Evolutionary conservation across 805 yeast genomes (phyloP), one percentile per base, ranked within the genome.

Genomic region (Kodamaea leandrae): DNA sequence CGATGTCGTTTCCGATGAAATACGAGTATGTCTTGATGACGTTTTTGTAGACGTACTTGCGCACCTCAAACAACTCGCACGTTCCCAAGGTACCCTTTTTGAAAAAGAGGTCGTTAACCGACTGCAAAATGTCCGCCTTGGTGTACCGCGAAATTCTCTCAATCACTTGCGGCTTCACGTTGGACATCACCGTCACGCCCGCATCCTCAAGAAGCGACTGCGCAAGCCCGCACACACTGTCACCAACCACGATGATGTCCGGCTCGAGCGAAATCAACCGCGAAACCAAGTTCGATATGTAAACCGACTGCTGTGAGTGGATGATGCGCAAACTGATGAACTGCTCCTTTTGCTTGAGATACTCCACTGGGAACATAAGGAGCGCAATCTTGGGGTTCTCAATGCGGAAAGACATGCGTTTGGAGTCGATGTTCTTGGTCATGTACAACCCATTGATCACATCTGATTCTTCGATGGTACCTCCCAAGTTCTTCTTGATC

Each of bases 341-440:
- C 46, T 81, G 86, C 49, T 84, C 88, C 40, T 83, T 87, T 29
- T 78, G 80, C 45, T 83, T 80, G 44, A 81, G 70, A 50, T 88
- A 93, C 55, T 90, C 98, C 18, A 93, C 65, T 0, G 97, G 96
- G 53, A 93, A 93, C 71, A 89, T 82, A 4, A 93, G 72, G 13
- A 95, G 68, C 44, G 91, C 79, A 28, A 93, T 84, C 41, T 81
- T 76, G 0, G 99, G 98, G 37, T 77, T 72, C 0, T 57, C 53
- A 6, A 95, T 69, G 17, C 58, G 55, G 4, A 77, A 60, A 0
- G 88, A 77, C 99, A 93, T 95, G 1, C 76, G 59, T 53, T 83
- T 86, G 27, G 86, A 69, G 3, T 96, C 96, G 32, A 90, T 67
- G 13, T 82, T 78, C 49, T 89, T 88, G 0, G 97, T 84, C 60